Conservation (phyloP, 2,329 filamentous ascomycete genomes). For the Claviceps sp. region DNA sequence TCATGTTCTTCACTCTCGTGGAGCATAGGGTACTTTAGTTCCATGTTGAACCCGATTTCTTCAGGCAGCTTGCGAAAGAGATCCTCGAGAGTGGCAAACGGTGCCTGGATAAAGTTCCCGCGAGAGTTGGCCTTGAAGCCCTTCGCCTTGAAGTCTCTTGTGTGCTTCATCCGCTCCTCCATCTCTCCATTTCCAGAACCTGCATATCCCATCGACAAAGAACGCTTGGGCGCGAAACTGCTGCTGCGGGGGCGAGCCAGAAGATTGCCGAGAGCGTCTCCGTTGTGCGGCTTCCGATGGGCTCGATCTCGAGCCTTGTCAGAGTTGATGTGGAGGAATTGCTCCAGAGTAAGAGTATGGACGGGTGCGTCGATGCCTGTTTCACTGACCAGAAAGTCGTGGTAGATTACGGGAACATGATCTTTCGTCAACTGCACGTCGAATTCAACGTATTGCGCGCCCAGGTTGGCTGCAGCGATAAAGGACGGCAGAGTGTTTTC, state of each 20-base stretch:
- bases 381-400: constrained; percentile 95
- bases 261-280: constrained; percentile 1
- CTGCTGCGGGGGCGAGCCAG: constrained; percentile 18
- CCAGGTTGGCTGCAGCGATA: constrained; percentile 87
- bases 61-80: constrained; percentile 77
- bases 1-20: constrained; percentile 89
- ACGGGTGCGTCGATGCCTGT: constrained; percentile 95
- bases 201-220: constrained; percentile 41
- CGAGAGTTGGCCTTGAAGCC: constrained; percentile 93
- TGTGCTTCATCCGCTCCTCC: constrained; percentile 91
- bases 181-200: constrained; percentile 27
- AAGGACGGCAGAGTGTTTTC: constrained; percentile 96
- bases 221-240: constrained; percentile 32
- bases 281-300: background rate
- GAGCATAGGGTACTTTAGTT: constrained; percentile 98
- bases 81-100: constrained; percentile 89
- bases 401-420: constrained; percentile 94
- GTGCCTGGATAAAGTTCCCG: constrained; percentile 87
- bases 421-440: constrained; percentile 99
- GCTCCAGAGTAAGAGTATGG: constrained; percentile 85
- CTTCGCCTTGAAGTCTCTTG: constrained; percentile 83
- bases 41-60: constrained; percentile 89
- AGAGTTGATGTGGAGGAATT: constrained; percentile 79
- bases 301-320: constrained; percentile 24
- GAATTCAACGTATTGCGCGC: constrained; percentile 61